Evolutionary conservation across 495 filamentous ascomycete species (phyloP).

Genomic region (Stereocaulon alpinum): DNA sequence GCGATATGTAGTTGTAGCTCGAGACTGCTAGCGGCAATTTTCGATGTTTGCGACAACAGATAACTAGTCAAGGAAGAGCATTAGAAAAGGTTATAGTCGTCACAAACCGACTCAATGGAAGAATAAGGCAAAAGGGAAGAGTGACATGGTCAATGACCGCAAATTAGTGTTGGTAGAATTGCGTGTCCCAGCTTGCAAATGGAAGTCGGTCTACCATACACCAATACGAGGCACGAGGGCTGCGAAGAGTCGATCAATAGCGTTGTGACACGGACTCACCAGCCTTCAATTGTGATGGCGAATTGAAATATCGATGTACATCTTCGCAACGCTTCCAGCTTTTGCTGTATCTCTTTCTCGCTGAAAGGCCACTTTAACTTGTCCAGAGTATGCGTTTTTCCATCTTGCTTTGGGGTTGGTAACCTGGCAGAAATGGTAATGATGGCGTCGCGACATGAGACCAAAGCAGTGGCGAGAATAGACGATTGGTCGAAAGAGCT

Average conservation of each 20-base stretch:
- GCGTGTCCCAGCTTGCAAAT: too few relatives aligned
- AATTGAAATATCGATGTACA: constrained; percentile 13
- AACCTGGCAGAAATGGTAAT: neutral
- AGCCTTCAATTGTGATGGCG: constrained; percentile 12
- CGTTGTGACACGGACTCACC: neutral
- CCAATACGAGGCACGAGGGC: neutral
- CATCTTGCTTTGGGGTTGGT: neutral
- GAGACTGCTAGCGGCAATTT: neutral
- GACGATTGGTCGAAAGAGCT: neutral
- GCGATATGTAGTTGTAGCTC: constrained; percentile 7
- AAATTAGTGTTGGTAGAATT: too few relatives aligned
- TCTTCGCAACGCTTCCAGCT: constrained; percentile 1
- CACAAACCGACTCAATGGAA: neutral
- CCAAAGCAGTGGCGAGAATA: neutral
- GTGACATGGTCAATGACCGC: neutral
- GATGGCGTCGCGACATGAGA: neutral
- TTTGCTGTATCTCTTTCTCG: constrained; percentile 11
- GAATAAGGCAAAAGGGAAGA: neutral
- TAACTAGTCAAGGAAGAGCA: neutral
- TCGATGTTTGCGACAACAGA: neutral
- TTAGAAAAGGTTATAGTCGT: neutral
- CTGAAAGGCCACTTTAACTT: constrained; percentile 13
- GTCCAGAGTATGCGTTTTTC: neutral
- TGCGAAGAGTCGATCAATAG: neutral
- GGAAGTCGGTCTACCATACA: too few relatives aligned